These are phyloP conservation scores for Cenchrus fungigraminus DNA, from an alignment of 176 grass and related monocot species.

Conservation along the genomic window DNA sequence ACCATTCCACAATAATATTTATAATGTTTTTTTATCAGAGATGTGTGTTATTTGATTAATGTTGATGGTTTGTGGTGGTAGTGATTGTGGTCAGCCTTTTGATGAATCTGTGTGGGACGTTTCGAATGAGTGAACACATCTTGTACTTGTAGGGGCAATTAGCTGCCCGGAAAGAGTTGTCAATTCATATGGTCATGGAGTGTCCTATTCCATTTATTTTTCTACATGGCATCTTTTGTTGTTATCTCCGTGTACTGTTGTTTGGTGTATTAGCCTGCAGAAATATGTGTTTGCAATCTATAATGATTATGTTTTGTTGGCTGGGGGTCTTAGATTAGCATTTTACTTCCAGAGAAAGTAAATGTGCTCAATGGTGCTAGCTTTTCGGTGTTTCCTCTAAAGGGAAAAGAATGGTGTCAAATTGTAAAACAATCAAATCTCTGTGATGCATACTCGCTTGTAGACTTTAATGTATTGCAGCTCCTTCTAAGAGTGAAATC, in stretches of 20 bases:
- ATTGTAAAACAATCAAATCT: neutral
- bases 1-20: neutral
- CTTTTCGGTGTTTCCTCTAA: neutral
- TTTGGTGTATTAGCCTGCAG: neutral
- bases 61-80: neutral
- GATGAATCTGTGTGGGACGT: neutral
- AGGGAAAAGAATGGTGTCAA: neutral
- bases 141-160: neutral
- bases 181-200: neutral
- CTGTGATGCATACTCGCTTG: neutral
- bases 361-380: neutral
- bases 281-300: neutral
- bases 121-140: neutral
- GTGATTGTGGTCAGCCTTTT: too few species aligned
- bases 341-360: too few species aligned
- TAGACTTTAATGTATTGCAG: slow-evolving; percentile 1
- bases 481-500: neutral
- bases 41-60: neutral
- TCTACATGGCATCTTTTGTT: neutral
- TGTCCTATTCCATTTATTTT: neutral
- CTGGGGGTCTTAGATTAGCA: neutral
- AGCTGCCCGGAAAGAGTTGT: neutral
- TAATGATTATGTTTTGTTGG: neutral
- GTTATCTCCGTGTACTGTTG: neutral
- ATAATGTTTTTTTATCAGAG: neutral